phyloP scores from a whole-genome alignment of 441 rosid species.

The Dalechampia spathulata region DNA sequence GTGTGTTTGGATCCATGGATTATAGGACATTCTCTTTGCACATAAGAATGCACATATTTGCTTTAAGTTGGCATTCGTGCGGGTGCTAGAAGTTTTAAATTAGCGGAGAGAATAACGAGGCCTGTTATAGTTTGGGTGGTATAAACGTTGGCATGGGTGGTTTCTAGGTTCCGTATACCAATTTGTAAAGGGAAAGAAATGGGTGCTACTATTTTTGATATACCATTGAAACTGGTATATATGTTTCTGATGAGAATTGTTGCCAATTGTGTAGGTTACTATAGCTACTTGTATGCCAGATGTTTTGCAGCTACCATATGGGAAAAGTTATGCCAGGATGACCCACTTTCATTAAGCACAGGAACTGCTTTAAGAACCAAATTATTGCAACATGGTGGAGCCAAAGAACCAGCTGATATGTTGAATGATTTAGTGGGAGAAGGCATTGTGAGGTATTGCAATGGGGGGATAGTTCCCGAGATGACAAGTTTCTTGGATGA shows the following conservation, averaged over 20 bases:
- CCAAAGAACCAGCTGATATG: slow-evolving; percentile 68
- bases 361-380: slow-evolving; percentile 65
- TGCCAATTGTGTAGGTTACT: slow-evolving; percentile 46
- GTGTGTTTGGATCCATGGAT: slow-evolving; percentile 26
- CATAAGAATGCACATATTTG: neutral
- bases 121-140: neutral
- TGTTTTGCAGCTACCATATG: slow-evolving; percentile 91
- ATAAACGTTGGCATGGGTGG: too few relatives aligned
- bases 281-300: slow-evolving; percentile 87
- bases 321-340: slow-evolving; percentile 71
- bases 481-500: slow-evolving; percentile 57
- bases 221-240: neutral
- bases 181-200: too few relatives aligned
- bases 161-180: too few relatives aligned
- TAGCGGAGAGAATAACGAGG: neutral
- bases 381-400: slow-evolving; percentile 76
- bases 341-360: slow-evolving; percentile 67
- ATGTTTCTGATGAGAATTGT: too few relatives aligned
- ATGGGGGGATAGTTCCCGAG: slow-evolving; percentile 64
- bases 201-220: neutral
- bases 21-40: neutral
- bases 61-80: too few relatives aligned
- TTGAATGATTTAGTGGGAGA: slow-evolving; percentile 62
- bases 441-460: slow-evolving; percentile 40
- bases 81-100: neutral